A percentile compares a stretch with the other conserved stretches of the same genome.
phyloP scores from a whole-genome alignment of 2,329 filamentous ascomycete genomes.

The Stemphylium vesicarium region DNA sequence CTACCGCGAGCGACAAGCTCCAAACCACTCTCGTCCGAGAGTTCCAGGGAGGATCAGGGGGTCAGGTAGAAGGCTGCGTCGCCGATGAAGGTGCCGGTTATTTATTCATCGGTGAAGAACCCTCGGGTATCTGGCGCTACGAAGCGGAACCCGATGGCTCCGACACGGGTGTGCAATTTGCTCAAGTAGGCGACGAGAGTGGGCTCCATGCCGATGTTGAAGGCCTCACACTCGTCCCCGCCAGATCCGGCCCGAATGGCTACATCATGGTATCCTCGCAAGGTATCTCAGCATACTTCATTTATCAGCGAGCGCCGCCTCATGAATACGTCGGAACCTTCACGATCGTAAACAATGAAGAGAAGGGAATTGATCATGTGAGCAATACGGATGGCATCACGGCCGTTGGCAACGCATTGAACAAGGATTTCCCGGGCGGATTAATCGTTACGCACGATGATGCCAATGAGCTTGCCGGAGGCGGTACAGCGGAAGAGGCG shows the following conservation, averaged over 20 bases:
- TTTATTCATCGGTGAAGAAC: conserved; percentile 61
- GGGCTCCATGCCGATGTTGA: conserved; percentile 61
- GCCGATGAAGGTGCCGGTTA: conserved; percentile 59
- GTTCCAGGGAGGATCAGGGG: conserved; percentile 59
- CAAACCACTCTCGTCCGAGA: conserved; percentile 58
- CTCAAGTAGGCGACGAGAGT: conserved; percentile 55
- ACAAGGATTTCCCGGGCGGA: conserved; percentile 47
- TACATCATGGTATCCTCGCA: conserved; percentile 62
- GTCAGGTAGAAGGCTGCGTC: conserved; percentile 63
- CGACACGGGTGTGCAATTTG: conserved; percentile 45
- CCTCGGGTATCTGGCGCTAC: conserved; percentile 60
- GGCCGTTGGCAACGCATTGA: conserved; percentile 55
- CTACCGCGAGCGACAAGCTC: conserved; percentile 51
- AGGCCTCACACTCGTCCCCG: conserved; percentile 60
- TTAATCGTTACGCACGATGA: conserved; percentile 62
- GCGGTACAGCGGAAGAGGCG: conserved; percentile 55
- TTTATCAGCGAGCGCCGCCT: conserved; percentile 58
- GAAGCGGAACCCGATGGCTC: conserved; percentile 57
- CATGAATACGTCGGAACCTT: conserved; percentile 60
- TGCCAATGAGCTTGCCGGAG: conserved; percentile 57
- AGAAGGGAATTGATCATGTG: conserved; percentile 57
- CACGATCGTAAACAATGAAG: conserved; percentile 53
- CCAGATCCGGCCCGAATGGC: conserved; percentile 52
- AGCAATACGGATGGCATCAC: conserved; percentile 62
- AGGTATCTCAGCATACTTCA: conserved; percentile 60